Conservation (phyloP, 192 early-diverging fungal species). For the Linnemannia elongata region DNA sequence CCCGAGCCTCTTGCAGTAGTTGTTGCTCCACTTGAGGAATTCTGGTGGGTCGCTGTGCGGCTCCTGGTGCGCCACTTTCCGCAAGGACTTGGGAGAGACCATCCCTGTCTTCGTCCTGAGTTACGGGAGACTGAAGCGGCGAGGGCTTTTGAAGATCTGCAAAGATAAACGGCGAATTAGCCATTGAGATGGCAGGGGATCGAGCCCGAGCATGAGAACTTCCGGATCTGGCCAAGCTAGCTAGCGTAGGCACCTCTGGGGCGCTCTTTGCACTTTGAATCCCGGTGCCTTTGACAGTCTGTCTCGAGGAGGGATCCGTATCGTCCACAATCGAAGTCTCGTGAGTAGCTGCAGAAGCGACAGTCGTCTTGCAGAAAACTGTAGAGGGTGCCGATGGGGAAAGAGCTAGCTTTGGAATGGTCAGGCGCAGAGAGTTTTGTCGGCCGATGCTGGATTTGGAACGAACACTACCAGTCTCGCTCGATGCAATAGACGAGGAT, state of each 20-base stretch:
- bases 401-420: slow-evolving; percentile 32
- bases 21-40: not conserved
- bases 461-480: slow-evolving; percentile 18
- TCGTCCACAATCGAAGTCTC: slow-evolving; percentile 28
- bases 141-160: slow-evolving; percentile 3
- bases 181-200: slow-evolving; percentile 37
- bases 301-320: slow-evolving; percentile 19
- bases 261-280: slow-evolving; percentile 9
- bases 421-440: slow-evolving; percentile 20
- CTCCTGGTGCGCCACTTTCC: not conserved
- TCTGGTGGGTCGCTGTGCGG: not conserved
- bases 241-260: slow-evolving; percentile 19
- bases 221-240: not conserved
- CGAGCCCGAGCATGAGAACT: slow-evolving; percentile 12
- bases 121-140: slow-evolving; percentile 6
- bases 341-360: slow-evolving; percentile 23
- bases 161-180: slow-evolving; percentile 19
- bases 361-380: slow-evolving; percentile 46
- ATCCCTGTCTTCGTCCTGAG: not conserved
- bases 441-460: slow-evolving; percentile 16
- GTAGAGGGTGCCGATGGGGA: slow-evolving; percentile 48
- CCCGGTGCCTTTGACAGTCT: slow-evolving; percentile 4
- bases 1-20: not conserved
- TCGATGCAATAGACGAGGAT: slow-evolving; percentile 8
- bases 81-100: not conserved